Evolutionary conservation across 768 basidiomycete genomes (phyloP).

Genomic region (Naganishia kalamii): DNA sequence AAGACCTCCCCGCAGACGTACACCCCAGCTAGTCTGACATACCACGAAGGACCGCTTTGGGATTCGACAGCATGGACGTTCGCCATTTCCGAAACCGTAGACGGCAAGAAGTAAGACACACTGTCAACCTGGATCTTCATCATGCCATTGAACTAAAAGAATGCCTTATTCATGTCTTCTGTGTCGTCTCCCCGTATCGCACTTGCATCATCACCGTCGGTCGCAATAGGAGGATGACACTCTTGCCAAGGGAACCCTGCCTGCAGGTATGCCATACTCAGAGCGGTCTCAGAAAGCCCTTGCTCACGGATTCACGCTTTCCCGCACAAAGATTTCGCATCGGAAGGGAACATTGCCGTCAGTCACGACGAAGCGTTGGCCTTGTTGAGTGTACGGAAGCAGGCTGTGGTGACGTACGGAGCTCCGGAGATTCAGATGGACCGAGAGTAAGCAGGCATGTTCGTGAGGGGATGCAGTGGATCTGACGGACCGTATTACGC

Average conservation of each 20-base stretch:
- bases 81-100: conserved; percentile 10
- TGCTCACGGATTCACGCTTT: neutral
- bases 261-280: conserved; percentile 2
- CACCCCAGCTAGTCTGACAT: neutral
- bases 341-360: conserved; percentile 14
- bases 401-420: conserved; percentile 3
- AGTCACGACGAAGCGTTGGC: conserved; percentile 12
- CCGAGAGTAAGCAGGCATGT: conserved; percentile 1
- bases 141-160: neutral
- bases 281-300: neutral
- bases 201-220: too few species aligned
- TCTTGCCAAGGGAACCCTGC: conserved; percentile 6
- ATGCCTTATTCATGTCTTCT: neutral
- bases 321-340: conserved; percentile 2
- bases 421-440: conserved; percentile 12
- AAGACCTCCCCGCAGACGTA: too few species aligned
- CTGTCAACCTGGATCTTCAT: neutral
- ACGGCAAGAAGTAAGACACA: conserved; percentile 16
- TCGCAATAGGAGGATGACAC: conserved; percentile 6
- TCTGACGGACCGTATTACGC: neutral
- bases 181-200: neutral
- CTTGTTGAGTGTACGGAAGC: conserved; percentile 12
- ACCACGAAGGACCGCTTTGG: neutral
- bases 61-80: conserved; percentile 5
- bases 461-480: neutral